These are phyloP conservation scores for Trebouxia gelatinosa DNA, from an alignment of 163 green algal genomes.

Conservation along the genomic window DNA sequence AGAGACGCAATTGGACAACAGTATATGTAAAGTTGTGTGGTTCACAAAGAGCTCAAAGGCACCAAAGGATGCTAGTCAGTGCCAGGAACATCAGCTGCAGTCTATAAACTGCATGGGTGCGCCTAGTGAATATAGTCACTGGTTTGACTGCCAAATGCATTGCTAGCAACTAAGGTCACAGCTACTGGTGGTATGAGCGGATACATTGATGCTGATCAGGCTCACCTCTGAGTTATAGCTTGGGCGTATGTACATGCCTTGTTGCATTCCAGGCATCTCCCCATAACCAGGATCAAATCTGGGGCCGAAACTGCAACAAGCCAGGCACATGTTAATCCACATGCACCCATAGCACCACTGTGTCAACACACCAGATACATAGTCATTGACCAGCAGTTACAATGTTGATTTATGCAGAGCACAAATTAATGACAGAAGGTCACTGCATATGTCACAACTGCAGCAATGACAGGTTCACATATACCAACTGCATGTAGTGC, in stretches of 20 bases:
- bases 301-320: constrained; percentile 23
- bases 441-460: neutral
- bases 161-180: too few species aligned
- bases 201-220: neutral
- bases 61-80: too few species aligned
- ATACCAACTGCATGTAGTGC: neutral
- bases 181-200: neutral
- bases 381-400: neutral
- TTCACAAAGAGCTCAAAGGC: too few species aligned
- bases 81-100: too few species aligned
- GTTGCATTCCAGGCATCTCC: constrained; percentile 29
- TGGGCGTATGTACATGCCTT: constrained; percentile 40
- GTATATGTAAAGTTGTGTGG: too few species aligned
- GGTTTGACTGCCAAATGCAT: too few species aligned
- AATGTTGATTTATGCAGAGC: too few species aligned
- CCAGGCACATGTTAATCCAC: neutral
- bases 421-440: neutral
- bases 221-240: constrained; percentile 45
- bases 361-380: neutral
- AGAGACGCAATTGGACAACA: too few species aligned
- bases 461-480: neutral
- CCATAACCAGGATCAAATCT: constrained; percentile 42
- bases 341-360: neutral
- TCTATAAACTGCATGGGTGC: too few species aligned
- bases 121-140: too few species aligned